A percentile compares a stretch with the other conserved stretches of the same genome.
Evolutionary conservation across 768 basidiomycete genomes (phyloP).

Genomic region (Psilocybe sp.): DNA sequence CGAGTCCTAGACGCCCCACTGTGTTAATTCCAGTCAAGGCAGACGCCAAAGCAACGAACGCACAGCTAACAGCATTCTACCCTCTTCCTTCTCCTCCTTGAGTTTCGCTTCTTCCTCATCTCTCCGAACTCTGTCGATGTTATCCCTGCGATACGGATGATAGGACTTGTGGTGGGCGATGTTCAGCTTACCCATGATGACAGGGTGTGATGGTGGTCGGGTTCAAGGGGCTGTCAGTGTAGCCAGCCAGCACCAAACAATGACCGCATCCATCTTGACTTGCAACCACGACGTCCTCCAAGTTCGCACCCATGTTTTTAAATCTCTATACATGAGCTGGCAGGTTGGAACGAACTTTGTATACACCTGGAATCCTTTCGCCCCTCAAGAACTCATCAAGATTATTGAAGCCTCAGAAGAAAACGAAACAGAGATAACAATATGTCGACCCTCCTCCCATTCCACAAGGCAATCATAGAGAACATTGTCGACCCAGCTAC

Average conservation of each 20-base stretch:
- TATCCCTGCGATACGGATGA: slow-evolving; percentile 82
- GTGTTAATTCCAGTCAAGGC: slow-evolving; percentile 11
- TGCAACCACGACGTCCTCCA: slow-evolving; percentile 3
- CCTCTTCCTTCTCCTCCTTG: slow-evolving; percentile 70
- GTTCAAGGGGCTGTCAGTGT: not conserved
- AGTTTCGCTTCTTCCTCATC: slow-evolving; percentile 79
- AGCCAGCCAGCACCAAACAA: not conserved
- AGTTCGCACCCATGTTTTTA: not conserved
- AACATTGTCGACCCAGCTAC: slow-evolving; percentile 72
- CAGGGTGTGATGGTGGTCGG: slow-evolving; percentile 3
- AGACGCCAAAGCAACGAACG: slow-evolving; percentile 20
- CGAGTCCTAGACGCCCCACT: slow-evolving; percentile 52
- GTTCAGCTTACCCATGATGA: slow-evolving; percentile 76
- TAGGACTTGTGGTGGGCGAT: slow-evolving; percentile 92
- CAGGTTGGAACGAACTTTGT: not conserved
- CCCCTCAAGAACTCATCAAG: not conserved
- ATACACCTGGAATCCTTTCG: not conserved
- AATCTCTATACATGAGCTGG: not conserved
- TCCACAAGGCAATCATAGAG: slow-evolving; percentile 66
- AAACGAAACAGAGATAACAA: not conserved
- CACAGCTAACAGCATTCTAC: slow-evolving; percentile 63
- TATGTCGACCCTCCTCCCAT: slow-evolving; percentile 57
- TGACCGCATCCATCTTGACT: not conserved
- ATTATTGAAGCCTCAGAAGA: no score
- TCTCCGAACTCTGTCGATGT: slow-evolving; percentile 73